Conservation (phyloP, 2,329 filamentous ascomycete genomes). For the Fusarium sambucinum region DNA sequence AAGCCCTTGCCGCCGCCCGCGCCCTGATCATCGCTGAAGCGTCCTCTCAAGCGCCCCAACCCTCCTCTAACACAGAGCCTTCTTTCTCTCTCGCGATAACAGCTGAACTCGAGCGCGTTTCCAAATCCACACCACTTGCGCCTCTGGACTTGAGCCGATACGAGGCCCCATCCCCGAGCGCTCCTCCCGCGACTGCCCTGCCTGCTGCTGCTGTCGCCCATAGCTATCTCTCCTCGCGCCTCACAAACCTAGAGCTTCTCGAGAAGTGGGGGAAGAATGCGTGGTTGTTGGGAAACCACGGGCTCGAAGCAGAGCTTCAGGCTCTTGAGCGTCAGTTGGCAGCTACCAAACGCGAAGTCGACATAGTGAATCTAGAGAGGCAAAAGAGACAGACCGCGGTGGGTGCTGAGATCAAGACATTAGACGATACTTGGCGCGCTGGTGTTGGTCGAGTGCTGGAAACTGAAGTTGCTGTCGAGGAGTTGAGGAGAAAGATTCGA, state of each 20-base stretch:
- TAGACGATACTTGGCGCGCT: constrained; percentile 83
- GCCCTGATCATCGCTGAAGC: constrained; percentile 76
- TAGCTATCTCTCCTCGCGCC: constrained; percentile 65
- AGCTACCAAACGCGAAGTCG: constrained; percentile 74
- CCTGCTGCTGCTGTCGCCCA: constrained; percentile 64
- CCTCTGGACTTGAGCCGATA: constrained; percentile 83
- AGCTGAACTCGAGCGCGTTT: constrained; percentile 76
- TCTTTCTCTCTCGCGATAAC: constrained; percentile 75
- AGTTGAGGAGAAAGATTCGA: constrained; percentile 74
- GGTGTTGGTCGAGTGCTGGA: constrained; percentile 85
- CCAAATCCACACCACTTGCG: constrained; percentile 53
- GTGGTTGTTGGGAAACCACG: constrained; percentile 88
- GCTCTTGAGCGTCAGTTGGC: constrained; percentile 81
- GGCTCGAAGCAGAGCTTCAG: constrained; percentile 76
- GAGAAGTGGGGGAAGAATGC: constrained; percentile 88
- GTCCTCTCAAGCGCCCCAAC: constrained; percentile 64
- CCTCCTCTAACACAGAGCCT: constrained; percentile 62
- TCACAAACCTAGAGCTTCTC: constrained; percentile 75
- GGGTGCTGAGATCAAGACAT: constrained; percentile 75
- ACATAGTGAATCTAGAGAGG: constrained; percentile 77
- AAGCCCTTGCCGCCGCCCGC: constrained; percentile 74
- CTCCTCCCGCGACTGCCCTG: constrained; percentile 72
- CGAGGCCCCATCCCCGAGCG: constrained; percentile 67
- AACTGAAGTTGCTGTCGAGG: constrained; percentile 86
- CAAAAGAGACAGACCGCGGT: constrained; percentile 77